Conservation (phyloP, 2,329 filamentous ascomycete species). For the Pyricularia pennisetigena region DNA sequence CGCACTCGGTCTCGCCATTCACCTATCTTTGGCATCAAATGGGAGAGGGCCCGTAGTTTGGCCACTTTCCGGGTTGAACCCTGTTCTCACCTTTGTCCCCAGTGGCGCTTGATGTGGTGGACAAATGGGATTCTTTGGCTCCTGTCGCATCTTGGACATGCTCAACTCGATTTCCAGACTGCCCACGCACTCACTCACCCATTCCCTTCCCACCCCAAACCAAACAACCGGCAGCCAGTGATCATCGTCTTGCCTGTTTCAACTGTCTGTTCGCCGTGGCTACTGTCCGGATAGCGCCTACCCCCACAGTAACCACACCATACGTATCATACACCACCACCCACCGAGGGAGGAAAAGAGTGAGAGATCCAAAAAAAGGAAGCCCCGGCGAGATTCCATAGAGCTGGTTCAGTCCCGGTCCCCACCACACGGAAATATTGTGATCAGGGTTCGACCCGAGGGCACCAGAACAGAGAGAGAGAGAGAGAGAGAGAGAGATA, state of each 20-base stretch:
- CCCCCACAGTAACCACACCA: neutral
- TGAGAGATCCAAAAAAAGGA: neutral
- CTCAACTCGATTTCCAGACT: neutral
- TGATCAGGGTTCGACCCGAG: neutral
- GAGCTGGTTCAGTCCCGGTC: neutral
- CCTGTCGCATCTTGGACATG: neutral
- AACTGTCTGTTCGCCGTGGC: neutral
- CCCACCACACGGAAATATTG: neutral
- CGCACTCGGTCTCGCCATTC: slow-evolving; percentile 2
- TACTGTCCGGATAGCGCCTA: neutral
- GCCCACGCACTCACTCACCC: neutral
- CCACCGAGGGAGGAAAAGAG: neutral
- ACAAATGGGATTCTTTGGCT: neutral
- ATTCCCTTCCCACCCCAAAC: neutral
- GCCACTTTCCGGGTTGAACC: neutral
- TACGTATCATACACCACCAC: neutral
- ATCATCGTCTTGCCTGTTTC: neutral
- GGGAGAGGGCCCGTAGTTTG: neutral
- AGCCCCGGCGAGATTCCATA: neutral
- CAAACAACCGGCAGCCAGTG: neutral
- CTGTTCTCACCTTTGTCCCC: neutral
- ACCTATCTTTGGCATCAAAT: slow-evolving; percentile 2
- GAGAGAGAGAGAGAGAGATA: neutral
- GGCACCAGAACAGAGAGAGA: neutral
- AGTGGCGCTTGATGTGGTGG: neutral